Evolutionary conservation across 2,329 filamentous ascomycete genomes (phyloP).

Genomic region (Fusarium hostae): DNA sequence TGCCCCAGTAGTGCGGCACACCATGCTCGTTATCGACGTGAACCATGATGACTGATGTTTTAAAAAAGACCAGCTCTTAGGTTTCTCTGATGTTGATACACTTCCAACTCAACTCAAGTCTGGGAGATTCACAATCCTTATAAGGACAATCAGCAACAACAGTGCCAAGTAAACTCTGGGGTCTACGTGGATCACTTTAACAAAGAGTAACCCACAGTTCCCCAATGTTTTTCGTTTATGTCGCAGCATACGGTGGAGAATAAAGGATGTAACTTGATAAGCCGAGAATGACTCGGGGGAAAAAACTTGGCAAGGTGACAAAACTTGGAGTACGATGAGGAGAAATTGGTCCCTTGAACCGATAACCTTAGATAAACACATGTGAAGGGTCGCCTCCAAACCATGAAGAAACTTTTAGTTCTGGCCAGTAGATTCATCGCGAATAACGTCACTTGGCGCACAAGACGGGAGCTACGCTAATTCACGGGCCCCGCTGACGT

Average conservation of each 20-base stretch:
- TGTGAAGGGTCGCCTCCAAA: background rate
- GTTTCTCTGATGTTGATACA: background rate
- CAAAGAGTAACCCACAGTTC: background rate
- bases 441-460: background rate
- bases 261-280: slow-evolving; percentile 11
- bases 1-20: slow-evolving; percentile 35
- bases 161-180: slow-evolving; percentile 23
- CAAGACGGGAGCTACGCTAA: background rate
- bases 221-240: slow-evolving; percentile 12
- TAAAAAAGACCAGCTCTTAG: slow-evolving; percentile 3
- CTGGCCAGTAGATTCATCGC: background rate
- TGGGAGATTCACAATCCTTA: slow-evolving; percentile 24
- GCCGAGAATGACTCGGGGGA: slow-evolving; percentile 12
- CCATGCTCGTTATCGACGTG: slow-evolving; percentile 33
- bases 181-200: slow-evolving; percentile 20
- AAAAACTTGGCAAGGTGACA: slow-evolving; percentile 3
- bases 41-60: slow-evolving; percentile 25
- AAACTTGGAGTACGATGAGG: slow-evolving; percentile 8
- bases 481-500: slow-evolving; percentile 26
- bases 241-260: slow-evolving; percentile 14
- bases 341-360: background rate
- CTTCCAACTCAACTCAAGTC: background rate
- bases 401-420: slow-evolving; percentile 1
- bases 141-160: slow-evolving; percentile 3
- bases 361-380: slow-evolving; percentile 34